Conservation (phyloP, 768 basidiomycete genomes). For the Favolaschia claudopus region DNA sequence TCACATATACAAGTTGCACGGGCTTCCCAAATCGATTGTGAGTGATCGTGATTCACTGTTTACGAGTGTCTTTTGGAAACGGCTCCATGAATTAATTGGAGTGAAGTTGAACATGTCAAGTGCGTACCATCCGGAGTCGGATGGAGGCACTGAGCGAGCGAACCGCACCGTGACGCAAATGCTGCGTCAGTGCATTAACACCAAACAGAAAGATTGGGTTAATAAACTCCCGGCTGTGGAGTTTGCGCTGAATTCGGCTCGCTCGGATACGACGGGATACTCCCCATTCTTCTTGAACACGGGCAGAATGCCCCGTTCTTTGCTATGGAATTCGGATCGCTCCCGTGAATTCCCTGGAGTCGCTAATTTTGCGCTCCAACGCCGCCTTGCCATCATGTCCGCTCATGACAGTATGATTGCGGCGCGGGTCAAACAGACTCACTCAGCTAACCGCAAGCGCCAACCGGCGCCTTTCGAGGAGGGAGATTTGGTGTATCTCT, state of each 20-base stretch:
- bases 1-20: slow-evolving; percentile 36
- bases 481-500: slow-evolving; percentile 36
- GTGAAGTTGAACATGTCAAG: slow-evolving; percentile 20
- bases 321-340: slow-evolving; percentile 23
- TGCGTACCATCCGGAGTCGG: slow-evolving; percentile 4
- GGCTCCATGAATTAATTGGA: slow-evolving; percentile 19
- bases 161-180: slow-evolving; percentile 34
- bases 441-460: slow-evolving; percentile 32
- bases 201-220: slow-evolving; percentile 37
- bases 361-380: slow-evolving; percentile 15
- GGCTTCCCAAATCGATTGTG: slow-evolving; percentile 34
- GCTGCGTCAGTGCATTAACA: slow-evolving; percentile 26
- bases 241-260: neutral
- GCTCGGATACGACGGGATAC: slow-evolving; percentile 27
- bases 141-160: slow-evolving; percentile 14
- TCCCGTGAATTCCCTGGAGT: slow-evolving; percentile 27
- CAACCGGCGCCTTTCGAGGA: slow-evolving; percentile 16
- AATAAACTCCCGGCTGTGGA: slow-evolving; percentile 19
- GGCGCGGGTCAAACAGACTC: slow-evolving; percentile 38
- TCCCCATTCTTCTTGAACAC: slow-evolving; percentile 22
- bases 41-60: slow-evolving; percentile 38
- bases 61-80: slow-evolving; percentile 34
- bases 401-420: slow-evolving; percentile 30
- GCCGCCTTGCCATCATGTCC: slow-evolving; percentile 33
- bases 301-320: neutral